These are phyloP conservation scores for Thymus mandschuricus DNA, from an alignment of 257 asterid genomes.

Conservation along the genomic window DNA sequence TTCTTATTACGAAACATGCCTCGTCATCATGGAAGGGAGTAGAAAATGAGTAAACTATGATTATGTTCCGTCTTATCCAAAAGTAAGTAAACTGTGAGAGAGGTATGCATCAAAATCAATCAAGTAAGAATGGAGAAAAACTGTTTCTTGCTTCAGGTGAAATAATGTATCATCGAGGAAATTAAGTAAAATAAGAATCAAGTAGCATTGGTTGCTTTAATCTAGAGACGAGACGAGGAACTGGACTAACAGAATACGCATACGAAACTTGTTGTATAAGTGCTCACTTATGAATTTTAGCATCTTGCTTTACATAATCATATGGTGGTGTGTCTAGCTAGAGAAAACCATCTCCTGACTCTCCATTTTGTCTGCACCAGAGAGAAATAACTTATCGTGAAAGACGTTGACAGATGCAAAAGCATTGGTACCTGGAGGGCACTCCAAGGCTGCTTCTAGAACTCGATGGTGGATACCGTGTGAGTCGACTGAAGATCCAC, in stretches of 20 bases:
- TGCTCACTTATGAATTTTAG: background rate
- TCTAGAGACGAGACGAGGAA: background rate
- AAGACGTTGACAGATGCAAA: constrained; percentile 73
- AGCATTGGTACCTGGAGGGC: constrained; percentile 85
- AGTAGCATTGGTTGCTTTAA: constrained; percentile 14
- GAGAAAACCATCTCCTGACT: constrained; percentile 69
- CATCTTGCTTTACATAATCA: background rate
- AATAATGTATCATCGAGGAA: background rate
- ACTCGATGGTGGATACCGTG: constrained; percentile 85
- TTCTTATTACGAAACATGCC: background rate
- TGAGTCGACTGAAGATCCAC: constrained; percentile 68
- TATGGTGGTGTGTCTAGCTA: constrained; percentile 13
- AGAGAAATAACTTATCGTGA: constrained; percentile 59
- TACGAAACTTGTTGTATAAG: background rate
- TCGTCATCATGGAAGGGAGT: background rate
- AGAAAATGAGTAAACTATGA: constrained; percentile 7
- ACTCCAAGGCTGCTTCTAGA: constrained; percentile 91
- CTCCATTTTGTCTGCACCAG: constrained; percentile 69
- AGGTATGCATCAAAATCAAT: constrained; percentile 23
- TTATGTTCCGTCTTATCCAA: background rate
- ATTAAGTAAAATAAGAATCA: background rate
- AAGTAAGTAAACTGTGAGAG: constrained; percentile 21
- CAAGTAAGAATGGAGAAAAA: constrained; percentile 15
- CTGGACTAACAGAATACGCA: background rate
- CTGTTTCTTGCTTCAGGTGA: background rate